These are phyloP conservation scores for Citrullus amarus DNA, from an alignment of 306 rosid species.

Conservation along the genomic window DNA sequence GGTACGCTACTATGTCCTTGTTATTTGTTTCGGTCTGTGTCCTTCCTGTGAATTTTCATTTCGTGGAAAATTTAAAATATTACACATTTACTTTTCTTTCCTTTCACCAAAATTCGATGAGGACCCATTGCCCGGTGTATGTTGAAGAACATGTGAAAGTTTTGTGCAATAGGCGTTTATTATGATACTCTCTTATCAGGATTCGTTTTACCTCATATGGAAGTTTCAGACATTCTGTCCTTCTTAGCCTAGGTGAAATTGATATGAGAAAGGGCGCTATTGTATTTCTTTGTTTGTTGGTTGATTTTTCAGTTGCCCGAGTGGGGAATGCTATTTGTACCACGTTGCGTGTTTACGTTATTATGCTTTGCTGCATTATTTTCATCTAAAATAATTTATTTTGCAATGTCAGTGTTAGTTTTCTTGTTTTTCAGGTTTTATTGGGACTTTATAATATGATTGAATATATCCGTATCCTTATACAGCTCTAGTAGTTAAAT, in stretches of 20 bases:
- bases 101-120: neutral
- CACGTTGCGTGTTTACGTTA: neutral
- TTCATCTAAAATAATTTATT: too few relatives aligned
- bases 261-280: neutral
- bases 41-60: neutral
- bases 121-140: neutral
- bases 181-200: neutral
- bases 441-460: neutral
- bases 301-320: neutral
- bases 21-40: neutral
- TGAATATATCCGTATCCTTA: neutral
- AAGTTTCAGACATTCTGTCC: neutral
- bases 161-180: neutral
- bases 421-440: neutral
- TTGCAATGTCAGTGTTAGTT: neutral
- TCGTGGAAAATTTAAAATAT: neutral
- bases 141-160: neutral
- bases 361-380: neutral
- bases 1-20: slow-evolving; percentile 27
- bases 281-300: neutral
- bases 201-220: neutral
- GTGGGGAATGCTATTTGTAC: neutral
- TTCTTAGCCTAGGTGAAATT: neutral
- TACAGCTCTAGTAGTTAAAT: neutral
- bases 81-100: neutral